Base-by-base conservation (phyloP, 768 basidiomycete genomes). In the Cantharellus anzutake region DNA sequence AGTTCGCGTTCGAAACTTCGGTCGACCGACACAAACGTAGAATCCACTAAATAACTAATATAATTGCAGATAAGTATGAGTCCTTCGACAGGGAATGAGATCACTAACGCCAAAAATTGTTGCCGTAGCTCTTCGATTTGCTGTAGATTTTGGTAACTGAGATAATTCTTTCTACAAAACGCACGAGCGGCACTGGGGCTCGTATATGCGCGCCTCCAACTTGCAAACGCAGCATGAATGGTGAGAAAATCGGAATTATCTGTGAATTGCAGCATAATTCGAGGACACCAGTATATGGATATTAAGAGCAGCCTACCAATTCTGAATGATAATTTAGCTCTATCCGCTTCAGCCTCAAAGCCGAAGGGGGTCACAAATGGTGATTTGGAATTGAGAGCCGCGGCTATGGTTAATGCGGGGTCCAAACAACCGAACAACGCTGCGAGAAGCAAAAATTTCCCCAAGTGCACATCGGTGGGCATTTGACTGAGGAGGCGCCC, bases 61-160 rank as follows among this genome's bases (percentile, higher is more conserved):
- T 35, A 61, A 60, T 48, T n/a, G 20, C 29, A 20, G 57, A 41
- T 42, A 50, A 38, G 57, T 59, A 66, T 5, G 14, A 57, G 42
- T 57, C 5, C 38, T 5, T 5, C 38, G 35, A 42, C 41, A 57
- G 16, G 69, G 64, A 63, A 68, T 67, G 38, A 40, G 38, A 35
- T 38, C 42, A 62, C 70, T 63, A 66, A 86, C 76, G 83, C 81
- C 59, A 90, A 72, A 63, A 89, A 80, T 68, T 99, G 94, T 66
- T 92, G 90, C 38, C 93, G 81, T 41, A 97, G 76, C 67, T 97
- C 94, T 69, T 98, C 94, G 39, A 99, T 94, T 70, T 96, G 91
- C 71, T 90, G 83, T 56, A 99, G 73, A 67, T 91, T 97, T 82
- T 90, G 89, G 64, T 90, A 81, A 63, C 86, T 91, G 41, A 94